Percentiles rank a stretch among this genome's conserved stretches.
phyloP scores from a whole-genome alignment of 495 filamentous ascomycete genomes.

The Xylaria bambusicola region DNA sequence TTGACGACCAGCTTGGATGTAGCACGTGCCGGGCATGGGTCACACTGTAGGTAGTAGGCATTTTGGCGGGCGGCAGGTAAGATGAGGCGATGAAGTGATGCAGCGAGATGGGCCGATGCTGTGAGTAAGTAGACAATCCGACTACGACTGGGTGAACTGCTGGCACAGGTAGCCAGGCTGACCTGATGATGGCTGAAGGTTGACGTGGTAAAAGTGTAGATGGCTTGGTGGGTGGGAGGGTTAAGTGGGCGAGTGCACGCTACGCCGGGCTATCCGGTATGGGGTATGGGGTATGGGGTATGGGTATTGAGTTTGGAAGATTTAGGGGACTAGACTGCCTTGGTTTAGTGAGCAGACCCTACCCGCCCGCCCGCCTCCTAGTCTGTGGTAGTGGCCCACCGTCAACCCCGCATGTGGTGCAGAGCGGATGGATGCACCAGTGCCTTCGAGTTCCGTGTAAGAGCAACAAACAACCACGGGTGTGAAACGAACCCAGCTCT shows the following conservation, averaged over 20 bases:
- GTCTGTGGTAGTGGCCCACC: too few relatives aligned
- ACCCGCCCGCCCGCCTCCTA: too few relatives aligned
- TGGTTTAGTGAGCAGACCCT: not conserved
- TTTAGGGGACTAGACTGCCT: not conserved
- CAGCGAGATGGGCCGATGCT: not conserved
- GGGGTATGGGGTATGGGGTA: too few relatives aligned
- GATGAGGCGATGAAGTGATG: slow-evolving; percentile 10
- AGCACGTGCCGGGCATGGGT: slow-evolving; percentile 10
- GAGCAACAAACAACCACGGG: too few relatives aligned
- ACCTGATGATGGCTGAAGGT: too few relatives aligned
- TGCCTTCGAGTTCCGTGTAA: too few relatives aligned
- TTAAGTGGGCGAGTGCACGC: not conserved
- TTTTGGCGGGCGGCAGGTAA: slow-evolving; percentile 2
- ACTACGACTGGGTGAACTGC: not conserved
- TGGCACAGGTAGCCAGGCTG: too few relatives aligned
- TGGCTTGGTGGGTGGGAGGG: not conserved
- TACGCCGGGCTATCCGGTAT: not conserved
- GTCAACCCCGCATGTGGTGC: too few relatives aligned
- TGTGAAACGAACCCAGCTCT: too few relatives aligned
- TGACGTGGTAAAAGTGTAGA: slow-evolving; percentile 2
- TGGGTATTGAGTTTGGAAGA: not conserved
- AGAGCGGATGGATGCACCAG: too few relatives aligned
- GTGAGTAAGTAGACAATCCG: not conserved
- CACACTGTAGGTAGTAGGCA: slow-evolving; percentile 10
- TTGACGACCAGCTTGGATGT: too few relatives aligned